Conservation (phyloP, 495 filamentous ascomycete species). For the Amphirosellinia nigrospora region DNA sequence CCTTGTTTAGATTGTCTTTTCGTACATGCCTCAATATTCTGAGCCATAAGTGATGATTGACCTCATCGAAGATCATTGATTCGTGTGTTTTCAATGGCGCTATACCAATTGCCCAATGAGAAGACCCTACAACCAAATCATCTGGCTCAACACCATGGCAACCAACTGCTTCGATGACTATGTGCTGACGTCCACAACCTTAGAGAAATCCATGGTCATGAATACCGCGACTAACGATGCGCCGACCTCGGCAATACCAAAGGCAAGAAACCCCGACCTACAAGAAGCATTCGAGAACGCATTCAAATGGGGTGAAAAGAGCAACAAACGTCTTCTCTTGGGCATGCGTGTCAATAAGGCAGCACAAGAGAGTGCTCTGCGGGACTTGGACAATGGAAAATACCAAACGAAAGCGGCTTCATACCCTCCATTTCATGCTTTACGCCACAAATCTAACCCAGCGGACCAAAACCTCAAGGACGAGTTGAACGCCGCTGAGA, state of each 20-base stretch:
- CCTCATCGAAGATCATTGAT: background rate
- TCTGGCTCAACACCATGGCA: background rate
- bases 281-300: slow-evolving; percentile 33
- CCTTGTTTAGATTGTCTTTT: background rate
- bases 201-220: slow-evolving; percentile 11
- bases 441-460: slow-evolving; percentile 25
- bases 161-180: background rate
- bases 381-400: slow-evolving; percentile 28
- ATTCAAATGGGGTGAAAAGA: slow-evolving; percentile 30
- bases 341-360: slow-evolving; percentile 25
- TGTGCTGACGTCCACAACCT: slow-evolving; percentile 6
- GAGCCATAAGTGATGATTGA: background rate
- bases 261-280: slow-evolving; percentile 30
- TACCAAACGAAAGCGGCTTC: slow-evolving; percentile 26
- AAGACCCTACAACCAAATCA: background rate
- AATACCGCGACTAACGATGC: slow-evolving; percentile 5
- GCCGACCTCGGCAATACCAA: slow-evolving; percentile 18
- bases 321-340: slow-evolving; percentile 25
- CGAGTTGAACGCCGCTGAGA: slow-evolving; percentile 14
- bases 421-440: slow-evolving; percentile 33
- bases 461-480: slow-evolving; percentile 24
- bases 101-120: background rate
- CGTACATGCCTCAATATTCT: background rate
- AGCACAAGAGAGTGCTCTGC: slow-evolving; percentile 22
- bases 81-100: background rate